A percentile compares a stretch with the other conserved stretches of the same genome.
Evolutionary conservation across 371 early-diverging fungal genomes (phyloP).

Genomic region (Mortierella sp.): DNA sequence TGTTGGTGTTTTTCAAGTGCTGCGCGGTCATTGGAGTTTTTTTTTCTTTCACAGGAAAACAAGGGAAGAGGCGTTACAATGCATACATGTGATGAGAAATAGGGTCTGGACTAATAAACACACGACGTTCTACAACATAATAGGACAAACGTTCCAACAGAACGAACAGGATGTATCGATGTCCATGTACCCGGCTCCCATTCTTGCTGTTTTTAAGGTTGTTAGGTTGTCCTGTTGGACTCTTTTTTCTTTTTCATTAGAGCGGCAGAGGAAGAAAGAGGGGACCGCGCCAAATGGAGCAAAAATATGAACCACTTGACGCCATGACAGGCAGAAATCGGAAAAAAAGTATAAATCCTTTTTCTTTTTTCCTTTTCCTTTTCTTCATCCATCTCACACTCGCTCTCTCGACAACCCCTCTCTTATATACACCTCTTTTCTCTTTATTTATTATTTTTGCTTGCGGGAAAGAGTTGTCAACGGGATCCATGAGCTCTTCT

Average conservation of each 20-base stretch:
- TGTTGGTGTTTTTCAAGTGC: neutral
- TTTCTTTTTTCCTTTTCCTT: neutral
- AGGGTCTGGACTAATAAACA: neutral
- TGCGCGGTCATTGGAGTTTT: slow-evolving; percentile 7
- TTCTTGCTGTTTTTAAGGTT: neutral
- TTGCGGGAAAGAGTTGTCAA: neutral
- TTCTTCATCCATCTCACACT: neutral
- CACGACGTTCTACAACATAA: too few species aligned
- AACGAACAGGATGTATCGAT: too few species aligned
- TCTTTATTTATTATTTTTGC: neutral
- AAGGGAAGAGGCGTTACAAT: neutral
- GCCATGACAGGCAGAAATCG: too few species aligned
- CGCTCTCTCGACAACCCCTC: neutral
- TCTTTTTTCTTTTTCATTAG: neutral
- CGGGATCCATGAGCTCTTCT: slow-evolving; percentile 7
- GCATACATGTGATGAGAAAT: neutral
- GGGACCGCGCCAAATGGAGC: slow-evolving; percentile 5
- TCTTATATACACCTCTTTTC: neutral
- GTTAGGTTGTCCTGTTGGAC: neutral
- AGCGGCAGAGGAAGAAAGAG: neutral
- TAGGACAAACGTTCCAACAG: too few species aligned
- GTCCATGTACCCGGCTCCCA: too few species aligned
- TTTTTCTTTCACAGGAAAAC: neutral
- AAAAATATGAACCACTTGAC: neutral
- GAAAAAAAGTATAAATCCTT: neutral